Evolutionary conservation across 2,329 filamentous ascomycete species (phyloP).

Genomic region (Lachnellula arida): DNA sequence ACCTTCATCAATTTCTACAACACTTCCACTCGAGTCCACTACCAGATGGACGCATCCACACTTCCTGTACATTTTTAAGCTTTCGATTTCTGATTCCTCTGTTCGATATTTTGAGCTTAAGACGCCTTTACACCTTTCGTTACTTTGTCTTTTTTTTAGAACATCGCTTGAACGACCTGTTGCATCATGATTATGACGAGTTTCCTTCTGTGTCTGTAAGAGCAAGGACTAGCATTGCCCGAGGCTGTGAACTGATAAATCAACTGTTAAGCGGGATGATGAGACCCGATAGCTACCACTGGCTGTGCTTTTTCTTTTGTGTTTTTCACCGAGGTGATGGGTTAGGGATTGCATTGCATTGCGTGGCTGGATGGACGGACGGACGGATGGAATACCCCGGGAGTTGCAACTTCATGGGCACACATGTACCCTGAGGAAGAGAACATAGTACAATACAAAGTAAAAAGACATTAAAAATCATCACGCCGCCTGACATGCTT

Average conservation of each 20-base stretch:
- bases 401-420: not conserved
- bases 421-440: not conserved
- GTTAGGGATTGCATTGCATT: not conserved
- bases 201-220: not conserved
- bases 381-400: not conserved
- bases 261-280: not conserved
- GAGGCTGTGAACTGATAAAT: not conserved
- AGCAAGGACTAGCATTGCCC: not conserved
- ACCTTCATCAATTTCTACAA: not conserved
- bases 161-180: not conserved
- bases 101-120: not conserved
- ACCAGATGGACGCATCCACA: not conserved
- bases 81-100: not conserved
- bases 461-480: no score
- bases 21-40: not conserved
- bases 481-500: no score
- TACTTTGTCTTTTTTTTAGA: not conserved
- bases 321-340: not conserved
- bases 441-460: no score
- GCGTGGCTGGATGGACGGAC: no score
- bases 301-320: not conserved
- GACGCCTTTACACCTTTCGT: not conserved
- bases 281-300: constrained; percentile 1
- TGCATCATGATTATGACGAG: not conserved
- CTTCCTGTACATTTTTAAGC: not conserved